These are phyloP conservation scores for Pichia manshurica DNA, from an alignment of 805 yeast species.

Conservation along the genomic window DNA sequence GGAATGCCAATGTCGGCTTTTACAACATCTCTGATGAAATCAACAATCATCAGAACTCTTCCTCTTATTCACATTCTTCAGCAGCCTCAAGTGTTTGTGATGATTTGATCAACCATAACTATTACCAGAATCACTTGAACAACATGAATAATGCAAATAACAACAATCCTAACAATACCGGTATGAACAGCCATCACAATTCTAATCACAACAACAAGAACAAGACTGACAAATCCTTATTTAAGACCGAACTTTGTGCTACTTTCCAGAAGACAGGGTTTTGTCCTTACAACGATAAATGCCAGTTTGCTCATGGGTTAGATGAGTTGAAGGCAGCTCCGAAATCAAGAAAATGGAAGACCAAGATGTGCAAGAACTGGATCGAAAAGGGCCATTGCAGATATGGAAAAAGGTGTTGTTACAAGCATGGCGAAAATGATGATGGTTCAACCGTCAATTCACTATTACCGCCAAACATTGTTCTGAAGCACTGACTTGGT, in stretches of 20 bases:
- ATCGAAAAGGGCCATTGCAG: constrained; percentile 73
- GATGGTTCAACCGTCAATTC: constrained; percentile 9
- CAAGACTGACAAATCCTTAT: constrained; percentile 35
- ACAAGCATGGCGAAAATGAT: constrained; percentile 62
- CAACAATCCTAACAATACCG: too few species aligned
- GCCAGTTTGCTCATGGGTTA: constrained; percentile 92
- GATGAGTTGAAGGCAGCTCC: constrained; percentile 67
- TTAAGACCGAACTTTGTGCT: constrained; percentile 87
- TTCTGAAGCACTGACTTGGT: background rate
- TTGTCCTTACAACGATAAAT: constrained; percentile 86
- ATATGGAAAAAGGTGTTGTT: constrained; percentile 88
- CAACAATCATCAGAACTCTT: background rate
- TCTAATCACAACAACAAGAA: background rate
- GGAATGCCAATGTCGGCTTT: too few species aligned
- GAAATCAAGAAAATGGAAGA: constrained; percentile 79
- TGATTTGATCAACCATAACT: constrained; percentile 2
- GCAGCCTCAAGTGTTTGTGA: constrained; percentile 2
- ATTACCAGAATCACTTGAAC: background rate
- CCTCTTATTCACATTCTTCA: constrained; percentile 4
- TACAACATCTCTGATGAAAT: too few species aligned
- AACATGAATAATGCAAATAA: background rate
- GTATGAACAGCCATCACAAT: background rate
- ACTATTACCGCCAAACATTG: background rate
- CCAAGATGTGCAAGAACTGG: constrained; percentile 91
- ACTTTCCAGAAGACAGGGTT: constrained; percentile 62